A percentile compares a stretch with the other conserved stretches of the same genome.
These are phyloP conservation scores for Xylaria grammica DNA, from an alignment of 495 filamentous ascomycete species.

Conservation along the genomic window DNA sequence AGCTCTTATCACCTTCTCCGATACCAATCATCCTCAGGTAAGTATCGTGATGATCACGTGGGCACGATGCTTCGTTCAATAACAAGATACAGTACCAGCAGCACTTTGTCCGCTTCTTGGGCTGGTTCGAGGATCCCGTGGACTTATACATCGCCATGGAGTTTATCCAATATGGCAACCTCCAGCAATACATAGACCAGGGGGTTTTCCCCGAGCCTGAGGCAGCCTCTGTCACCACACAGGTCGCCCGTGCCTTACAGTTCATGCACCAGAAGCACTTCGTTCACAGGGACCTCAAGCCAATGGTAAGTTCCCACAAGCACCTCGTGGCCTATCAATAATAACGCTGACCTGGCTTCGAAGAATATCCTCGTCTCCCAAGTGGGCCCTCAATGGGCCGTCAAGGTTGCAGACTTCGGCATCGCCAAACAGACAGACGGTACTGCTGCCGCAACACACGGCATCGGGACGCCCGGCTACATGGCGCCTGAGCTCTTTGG, in stretches of 20 bases:
- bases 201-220: constrained; percentile 5
- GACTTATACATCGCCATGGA: constrained; percentile 48
- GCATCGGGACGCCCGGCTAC: constrained; percentile 14
- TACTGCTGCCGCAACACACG: constrained; percentile 4
- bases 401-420: constrained; percentile 32
- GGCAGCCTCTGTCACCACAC: constrained; percentile 13
- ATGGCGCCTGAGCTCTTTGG: constrained; percentile 23
- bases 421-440: constrained; percentile 24
- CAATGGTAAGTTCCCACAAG: constrained; percentile 13
- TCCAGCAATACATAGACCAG: constrained; percentile 14
- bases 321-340: not conserved
- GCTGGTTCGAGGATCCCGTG: constrained; percentile 40
- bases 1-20: constrained; percentile 1
- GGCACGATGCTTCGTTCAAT: not conserved
- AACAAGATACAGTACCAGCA: constrained; percentile 16
- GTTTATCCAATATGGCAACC: constrained; percentile 30
- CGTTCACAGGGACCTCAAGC: constrained; percentile 31
- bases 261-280: constrained; percentile 31
- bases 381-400: constrained; percentile 20
- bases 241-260: constrained; percentile 22
- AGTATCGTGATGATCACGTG: not conserved
- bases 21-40: not conserved
- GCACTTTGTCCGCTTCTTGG: constrained; percentile 41
- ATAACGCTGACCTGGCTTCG: not conserved
- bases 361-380: constrained; percentile 25